Evolutionary conservation across 116 monocot genomes (phyloP).

Genomic region (Phalaenopsis hybrid): DNA sequence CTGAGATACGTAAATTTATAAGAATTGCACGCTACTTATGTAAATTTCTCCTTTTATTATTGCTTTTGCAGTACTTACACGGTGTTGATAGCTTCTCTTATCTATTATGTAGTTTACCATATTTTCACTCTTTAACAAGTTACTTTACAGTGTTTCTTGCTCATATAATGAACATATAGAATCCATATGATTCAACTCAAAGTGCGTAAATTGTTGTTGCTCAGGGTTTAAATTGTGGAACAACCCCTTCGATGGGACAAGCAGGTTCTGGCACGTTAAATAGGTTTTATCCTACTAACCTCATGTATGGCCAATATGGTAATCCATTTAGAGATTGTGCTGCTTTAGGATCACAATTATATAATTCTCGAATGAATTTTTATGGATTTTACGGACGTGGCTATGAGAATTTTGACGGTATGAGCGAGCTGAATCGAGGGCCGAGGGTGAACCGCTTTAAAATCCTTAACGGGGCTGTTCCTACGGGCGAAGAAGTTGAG

Average conservation of each 20-base stretch:
- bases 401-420: conserved; percentile 54
- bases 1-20: no score
- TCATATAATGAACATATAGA: no score
- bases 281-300: conserved; percentile 25
- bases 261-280: conserved; percentile 15
- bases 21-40: neutral
- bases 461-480: conserved; percentile 29
- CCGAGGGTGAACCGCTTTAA: conserved; percentile 52
- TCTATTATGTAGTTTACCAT: neutral
- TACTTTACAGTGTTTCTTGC: neutral
- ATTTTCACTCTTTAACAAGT: neutral
- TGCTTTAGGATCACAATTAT: conserved; percentile 35
- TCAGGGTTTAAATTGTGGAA: conserved; percentile 22
- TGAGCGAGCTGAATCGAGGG: conserved; percentile 67
- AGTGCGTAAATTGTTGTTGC: neutral
- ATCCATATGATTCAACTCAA: neutral
- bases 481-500: conserved; percentile 22
- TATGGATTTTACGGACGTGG: conserved; percentile 46
- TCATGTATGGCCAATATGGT: conserved; percentile 36
- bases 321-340: conserved; percentile 33
- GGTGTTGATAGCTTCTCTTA: neutral
- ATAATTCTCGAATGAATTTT: conserved; percentile 38
- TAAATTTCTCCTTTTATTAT: no score
- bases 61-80: neutral
- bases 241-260: conserved; percentile 15